Evolutionary conservation across 306 rosid species (phyloP).

Genomic region (Leucaena leucocephala): DNA sequence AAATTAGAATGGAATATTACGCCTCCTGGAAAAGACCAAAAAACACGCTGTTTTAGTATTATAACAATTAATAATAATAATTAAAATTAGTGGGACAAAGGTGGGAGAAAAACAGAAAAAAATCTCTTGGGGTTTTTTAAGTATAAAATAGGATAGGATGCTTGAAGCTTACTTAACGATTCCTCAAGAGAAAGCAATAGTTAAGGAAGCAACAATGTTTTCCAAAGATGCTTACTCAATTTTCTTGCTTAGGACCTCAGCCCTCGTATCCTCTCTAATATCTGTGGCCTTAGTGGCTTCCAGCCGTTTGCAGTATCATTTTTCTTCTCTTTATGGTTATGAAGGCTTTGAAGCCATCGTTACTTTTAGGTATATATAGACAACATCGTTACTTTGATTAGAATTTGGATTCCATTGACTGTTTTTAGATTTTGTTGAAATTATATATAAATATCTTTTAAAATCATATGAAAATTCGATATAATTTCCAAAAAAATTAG

Average conservation of each 20-base stretch:
- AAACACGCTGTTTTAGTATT: not conserved
- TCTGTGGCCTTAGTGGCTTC: slow-evolving; percentile 35
- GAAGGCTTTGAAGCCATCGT: no score
- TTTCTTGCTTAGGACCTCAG: not conserved
- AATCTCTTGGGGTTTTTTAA: not conserved
- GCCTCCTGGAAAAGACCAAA: not conserved
- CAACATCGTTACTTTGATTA: no score
- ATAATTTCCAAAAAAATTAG: no score
- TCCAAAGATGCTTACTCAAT: not conserved
- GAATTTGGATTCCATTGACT: no score
- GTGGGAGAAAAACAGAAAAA: no score
- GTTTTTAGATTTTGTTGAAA: no score
- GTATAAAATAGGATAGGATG: not conserved
- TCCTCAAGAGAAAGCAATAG: not conserved
- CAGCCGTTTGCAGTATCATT: slow-evolving; percentile 13
- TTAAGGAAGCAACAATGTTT: not conserved
- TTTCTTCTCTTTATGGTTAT: no score
- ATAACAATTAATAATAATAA: no score
- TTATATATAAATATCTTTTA: not conserved
- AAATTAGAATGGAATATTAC: no score
- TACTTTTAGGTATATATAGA: no score
- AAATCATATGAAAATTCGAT: no score
- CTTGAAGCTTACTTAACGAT: not conserved
- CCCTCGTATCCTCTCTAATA: not conserved
- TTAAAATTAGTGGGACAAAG: no score